Base-by-base conservation (phyloP, 169 alveolate species). In the Plasmodium sp. region DNA sequence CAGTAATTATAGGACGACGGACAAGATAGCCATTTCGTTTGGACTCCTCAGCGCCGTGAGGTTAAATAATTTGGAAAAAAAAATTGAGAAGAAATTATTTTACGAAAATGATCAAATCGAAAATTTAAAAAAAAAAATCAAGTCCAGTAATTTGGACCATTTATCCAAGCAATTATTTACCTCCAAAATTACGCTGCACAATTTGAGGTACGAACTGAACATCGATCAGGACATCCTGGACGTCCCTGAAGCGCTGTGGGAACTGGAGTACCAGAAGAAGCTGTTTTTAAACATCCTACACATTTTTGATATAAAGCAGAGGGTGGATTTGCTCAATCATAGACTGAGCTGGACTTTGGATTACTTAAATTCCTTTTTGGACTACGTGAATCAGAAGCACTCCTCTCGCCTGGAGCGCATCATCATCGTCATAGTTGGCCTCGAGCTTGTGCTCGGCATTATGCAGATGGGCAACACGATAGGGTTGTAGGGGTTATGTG, bases 161-260 rank as follows among this genome's bases (percentile, higher is more conserved):
- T 91, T 91, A 81, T 91, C 95, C 18, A 81, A 91, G 36, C 90
- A 91, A 36, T 81, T 91, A 81, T 91, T 91, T 67, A 41, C 90
- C 48, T 91, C 95, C 27, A 91, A 91, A 91, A 81, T 48, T 81
- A 91, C 84, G 67, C 79, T 91, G 16, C 95, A 91, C 45, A 91
- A 91, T 91, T 43, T 91, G 82, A 41, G 95, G 67, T 91, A 91
- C 33, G 92, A 91, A 34, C 81, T 91, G 73, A 91, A 91, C 36
- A 91, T 91, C 39, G 95, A 91, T 14, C 95, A 91, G 93, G 97
- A 94, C 79, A 93, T 93, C 22, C 77, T 94, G 10, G 97, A 96
- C 67, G 91, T 92, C 18, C 97, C 97, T n/a, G 96, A 95, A 54
- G 58, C 91, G 12, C 48, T 96, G 34, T 96, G 97, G 97, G 97